Evolutionary conservation across 176 grass and related monocot genomes (phyloP).

Genomic region (Echinochloa phyllopogon): DNA sequence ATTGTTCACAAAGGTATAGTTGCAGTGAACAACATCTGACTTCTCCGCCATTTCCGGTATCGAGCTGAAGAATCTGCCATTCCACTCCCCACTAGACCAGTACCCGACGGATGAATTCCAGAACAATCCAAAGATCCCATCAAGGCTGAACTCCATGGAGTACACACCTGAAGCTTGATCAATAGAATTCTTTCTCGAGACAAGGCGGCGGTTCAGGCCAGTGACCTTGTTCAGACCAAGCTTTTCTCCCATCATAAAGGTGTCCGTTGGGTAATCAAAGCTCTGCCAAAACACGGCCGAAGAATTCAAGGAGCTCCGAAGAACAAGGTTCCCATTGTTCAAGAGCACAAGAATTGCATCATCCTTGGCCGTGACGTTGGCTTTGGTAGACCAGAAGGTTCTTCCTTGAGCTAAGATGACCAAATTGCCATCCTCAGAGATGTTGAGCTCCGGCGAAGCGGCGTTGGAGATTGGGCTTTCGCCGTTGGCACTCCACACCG

Average conservation of each 20-base stretch:
- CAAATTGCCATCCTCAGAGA: not conserved
- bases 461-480: not conserved
- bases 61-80: constrained; percentile 36
- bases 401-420: not conserved
- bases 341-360: not conserved
- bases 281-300: not conserved
- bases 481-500: not conserved
- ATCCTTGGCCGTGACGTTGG: not conserved
- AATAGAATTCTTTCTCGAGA: not conserved
- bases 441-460: not conserved
- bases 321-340: not conserved
- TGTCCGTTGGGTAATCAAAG: not conserved
- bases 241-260: not conserved
- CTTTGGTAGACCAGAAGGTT: not conserved
- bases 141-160: not conserved
- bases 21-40: not conserved
- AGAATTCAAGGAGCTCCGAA: not conserved
- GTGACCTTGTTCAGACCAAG: not conserved
- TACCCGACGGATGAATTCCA: not conserved
- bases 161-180: not conserved
- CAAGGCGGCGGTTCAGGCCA: constrained; percentile 2
- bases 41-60: constrained; percentile 35
- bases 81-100: constrained; percentile 51
- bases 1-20: not conserved
- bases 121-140: not conserved